phyloP scores from a whole-genome alignment of 176 grass and related monocot species.

The Oryza australiensis region DNA sequence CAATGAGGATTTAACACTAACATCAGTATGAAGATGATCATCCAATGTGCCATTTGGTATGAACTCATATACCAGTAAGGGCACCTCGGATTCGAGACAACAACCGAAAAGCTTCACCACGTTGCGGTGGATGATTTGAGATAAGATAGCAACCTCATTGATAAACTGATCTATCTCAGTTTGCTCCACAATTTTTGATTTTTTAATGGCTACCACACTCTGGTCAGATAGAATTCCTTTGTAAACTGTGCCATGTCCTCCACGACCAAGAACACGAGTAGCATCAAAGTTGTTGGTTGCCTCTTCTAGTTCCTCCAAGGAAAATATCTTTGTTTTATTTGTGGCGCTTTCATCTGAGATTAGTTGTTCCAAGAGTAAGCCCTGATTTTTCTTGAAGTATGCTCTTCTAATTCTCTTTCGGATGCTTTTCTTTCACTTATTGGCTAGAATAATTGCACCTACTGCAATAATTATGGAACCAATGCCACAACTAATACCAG shows the following conservation, averaged over 20 bases:
- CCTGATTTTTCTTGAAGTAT: background rate
- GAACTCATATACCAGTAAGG: background rate
- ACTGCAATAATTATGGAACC: background rate
- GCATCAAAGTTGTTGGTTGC: conserved; percentile 41
- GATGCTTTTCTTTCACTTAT: background rate
- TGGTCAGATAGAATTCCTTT: background rate
- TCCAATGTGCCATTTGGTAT: background rate
- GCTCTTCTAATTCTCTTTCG: background rate
- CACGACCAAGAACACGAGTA: conserved; percentile 25
- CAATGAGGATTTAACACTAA: background rate
- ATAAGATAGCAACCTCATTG: background rate
- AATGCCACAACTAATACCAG: conserved; percentile 1
- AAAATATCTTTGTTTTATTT: conserved; percentile 34
- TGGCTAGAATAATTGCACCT: background rate
- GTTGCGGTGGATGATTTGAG: background rate
- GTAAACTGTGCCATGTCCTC: background rate
- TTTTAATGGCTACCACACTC: background rate
- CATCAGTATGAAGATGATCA: background rate
- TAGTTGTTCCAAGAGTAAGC: background rate
- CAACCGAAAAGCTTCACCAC: background rate
- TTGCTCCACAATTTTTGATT: background rate
- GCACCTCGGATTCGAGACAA: background rate
- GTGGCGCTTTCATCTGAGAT: background rate
- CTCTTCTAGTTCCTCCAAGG: conserved; percentile 29
- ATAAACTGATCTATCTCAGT: background rate